Evolutionary conservation across 1,139 yeast genomes (phyloP).

Genomic region (Lodderomyces orthopsilosis): DNA sequence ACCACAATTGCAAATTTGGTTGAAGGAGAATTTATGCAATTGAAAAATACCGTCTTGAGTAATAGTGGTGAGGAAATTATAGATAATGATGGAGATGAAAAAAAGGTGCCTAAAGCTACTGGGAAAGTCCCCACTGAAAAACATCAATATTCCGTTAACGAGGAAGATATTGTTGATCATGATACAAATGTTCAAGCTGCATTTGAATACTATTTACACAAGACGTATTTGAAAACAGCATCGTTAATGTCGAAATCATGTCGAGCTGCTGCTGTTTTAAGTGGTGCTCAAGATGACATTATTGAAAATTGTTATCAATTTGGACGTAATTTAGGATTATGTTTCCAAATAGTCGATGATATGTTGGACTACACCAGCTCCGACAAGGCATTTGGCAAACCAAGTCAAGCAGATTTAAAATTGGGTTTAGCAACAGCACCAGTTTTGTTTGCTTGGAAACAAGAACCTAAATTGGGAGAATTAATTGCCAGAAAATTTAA

Average conservation of each 20-base stretch:
- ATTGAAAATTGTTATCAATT: constrained; percentile 86
- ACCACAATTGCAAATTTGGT: constrained; percentile 96
- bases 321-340: constrained; percentile 90
- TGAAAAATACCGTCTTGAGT: constrained; percentile 76
- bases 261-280: constrained; percentile 87
- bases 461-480: constrained; percentile 79
- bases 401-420: constrained; percentile 91
- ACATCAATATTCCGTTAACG: constrained; percentile 57
- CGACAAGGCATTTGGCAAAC: constrained; percentile 83
- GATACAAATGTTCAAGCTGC: constrained; percentile 77
- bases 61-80: constrained; percentile 42
- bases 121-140: constrained; percentile 59
- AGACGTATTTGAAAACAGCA: constrained; percentile 93
- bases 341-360: constrained; percentile 96
- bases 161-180: constrained; percentile 49
- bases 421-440: constrained; percentile 98
- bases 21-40: constrained; percentile 98
- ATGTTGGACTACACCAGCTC: constrained; percentile 91
- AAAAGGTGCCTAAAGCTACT: constrained; percentile 56
- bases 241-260: constrained; percentile 93
- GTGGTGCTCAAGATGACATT: constrained; percentile 73
- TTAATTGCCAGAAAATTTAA: constrained; percentile 81
- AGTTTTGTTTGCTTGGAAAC: constrained; percentile 89
- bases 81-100: constrained; percentile 49
- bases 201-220: constrained; percentile 90